Evolutionary conservation across 139 green algal species (phyloP).

Genomic region (Chlorella ohadii): DNA sequence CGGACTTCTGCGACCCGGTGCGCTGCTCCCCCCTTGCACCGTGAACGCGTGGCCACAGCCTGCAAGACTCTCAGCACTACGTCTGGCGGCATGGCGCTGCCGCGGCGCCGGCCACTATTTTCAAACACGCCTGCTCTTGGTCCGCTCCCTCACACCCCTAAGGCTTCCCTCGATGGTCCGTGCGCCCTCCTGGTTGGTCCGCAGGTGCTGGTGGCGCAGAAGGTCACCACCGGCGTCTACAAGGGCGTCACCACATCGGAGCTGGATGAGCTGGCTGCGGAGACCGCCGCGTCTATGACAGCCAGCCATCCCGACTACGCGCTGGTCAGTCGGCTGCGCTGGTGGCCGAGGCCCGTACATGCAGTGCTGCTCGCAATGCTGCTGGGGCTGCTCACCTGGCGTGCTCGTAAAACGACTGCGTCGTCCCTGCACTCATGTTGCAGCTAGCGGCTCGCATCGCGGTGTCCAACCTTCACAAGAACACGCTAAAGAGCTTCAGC

Average conservation of each 20-base stretch:
- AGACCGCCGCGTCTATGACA: slow-evolving; percentile 98
- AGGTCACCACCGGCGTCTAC: slow-evolving; percentile 96
- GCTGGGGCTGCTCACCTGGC: too few species aligned
- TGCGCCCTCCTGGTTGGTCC: background rate
- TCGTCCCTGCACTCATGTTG: too few species aligned
- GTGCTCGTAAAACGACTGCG: too few species aligned
- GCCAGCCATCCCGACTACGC: slow-evolving; percentile 99
- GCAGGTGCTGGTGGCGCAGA: slow-evolving; percentile 97
- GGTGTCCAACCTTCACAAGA: slow-evolving; percentile 99
- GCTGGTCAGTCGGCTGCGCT: slow-evolving; percentile 58
- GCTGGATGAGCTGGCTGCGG: slow-evolving; percentile 97
- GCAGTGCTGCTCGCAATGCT: too few species aligned
- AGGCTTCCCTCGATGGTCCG: too few species aligned
- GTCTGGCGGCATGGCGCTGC: too few species aligned
- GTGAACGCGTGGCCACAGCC: too few species aligned
- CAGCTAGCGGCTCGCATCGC: slow-evolving; percentile 98
- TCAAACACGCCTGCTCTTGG: too few species aligned
- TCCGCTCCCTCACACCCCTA: too few species aligned
- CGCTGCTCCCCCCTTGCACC: background rate
- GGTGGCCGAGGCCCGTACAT: too few species aligned
- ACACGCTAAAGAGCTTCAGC: slow-evolving; percentile 97
- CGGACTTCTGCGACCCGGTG: slow-evolving; percentile 95
- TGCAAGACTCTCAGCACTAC: too few species aligned
- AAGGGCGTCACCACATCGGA: slow-evolving; percentile 97
- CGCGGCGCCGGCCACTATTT: too few species aligned